Evolutionary conservation across 192 early-diverging fungal species (phyloP).

Genomic region (Polychytrium aggregatum): DNA sequence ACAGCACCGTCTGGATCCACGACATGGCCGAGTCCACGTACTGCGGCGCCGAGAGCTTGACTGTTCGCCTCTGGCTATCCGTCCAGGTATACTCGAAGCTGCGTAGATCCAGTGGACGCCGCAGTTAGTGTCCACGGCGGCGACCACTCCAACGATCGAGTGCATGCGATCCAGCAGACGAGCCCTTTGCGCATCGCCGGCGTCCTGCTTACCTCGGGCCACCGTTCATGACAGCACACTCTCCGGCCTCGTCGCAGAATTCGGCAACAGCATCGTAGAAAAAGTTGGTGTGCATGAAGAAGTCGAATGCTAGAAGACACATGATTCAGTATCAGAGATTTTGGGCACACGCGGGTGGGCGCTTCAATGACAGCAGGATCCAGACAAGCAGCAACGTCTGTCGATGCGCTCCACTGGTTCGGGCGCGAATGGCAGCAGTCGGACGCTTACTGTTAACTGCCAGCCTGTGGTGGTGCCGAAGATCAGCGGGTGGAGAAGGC

Average conservation of each 20-base stretch:
- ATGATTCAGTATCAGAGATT: background rate
- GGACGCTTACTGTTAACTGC: conserved; percentile 18
- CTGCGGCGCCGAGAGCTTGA: conserved; percentile 84
- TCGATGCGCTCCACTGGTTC: too few species aligned
- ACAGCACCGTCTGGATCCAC: conserved; percentile 72
- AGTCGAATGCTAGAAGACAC: conserved; percentile 59
- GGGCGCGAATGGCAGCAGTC: too few species aligned
- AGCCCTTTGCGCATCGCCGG: too few species aligned
- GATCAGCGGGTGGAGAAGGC: background rate
- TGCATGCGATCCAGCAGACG: background rate
- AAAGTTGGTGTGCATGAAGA: conserved; percentile 83
- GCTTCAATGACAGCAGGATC: background rate
- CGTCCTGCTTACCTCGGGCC: conserved; percentile 49
- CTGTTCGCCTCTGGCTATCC: conserved; percentile 66
- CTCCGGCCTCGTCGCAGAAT: conserved; percentile 64
- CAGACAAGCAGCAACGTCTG: too few species aligned
- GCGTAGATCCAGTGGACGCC: background rate
- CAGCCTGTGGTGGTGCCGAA: conserved; percentile 12
- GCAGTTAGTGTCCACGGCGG: background rate
- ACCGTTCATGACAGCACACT: conserved; percentile 78
- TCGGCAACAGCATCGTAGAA: conserved; percentile 83
- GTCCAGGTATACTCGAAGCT: conserved; percentile 80
- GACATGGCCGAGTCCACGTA: conserved; percentile 91
- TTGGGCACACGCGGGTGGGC: background rate
- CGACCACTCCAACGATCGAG: background rate